These are phyloP conservation scores for Allomyces arbusculus DNA, from an alignment of 192 early-diverging fungal genomes.

Conservation along the genomic window DNA sequence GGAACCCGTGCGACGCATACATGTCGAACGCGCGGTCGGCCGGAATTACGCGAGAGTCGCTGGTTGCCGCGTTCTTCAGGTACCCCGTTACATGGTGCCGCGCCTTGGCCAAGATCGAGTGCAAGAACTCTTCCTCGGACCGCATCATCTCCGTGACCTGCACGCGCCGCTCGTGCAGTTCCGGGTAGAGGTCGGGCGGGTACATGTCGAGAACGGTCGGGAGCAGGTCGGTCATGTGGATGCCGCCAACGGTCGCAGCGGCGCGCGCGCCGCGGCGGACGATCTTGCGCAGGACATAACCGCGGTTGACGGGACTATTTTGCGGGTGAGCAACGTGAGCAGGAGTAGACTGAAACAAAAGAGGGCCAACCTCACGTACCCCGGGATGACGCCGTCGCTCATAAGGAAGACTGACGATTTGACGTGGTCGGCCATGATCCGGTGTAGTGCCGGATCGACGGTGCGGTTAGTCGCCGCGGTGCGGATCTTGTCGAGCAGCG, in stretches of 20 bases:
- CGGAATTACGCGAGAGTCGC: slow-evolving; percentile 20
- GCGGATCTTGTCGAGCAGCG: slow-evolving; percentile 17
- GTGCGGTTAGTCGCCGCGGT: background rate
- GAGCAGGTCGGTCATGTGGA: background rate
- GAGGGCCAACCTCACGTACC: slow-evolving; percentile 5
- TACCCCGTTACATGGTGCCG: slow-evolving; percentile 21
- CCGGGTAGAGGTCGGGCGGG: slow-evolving; percentile 23
- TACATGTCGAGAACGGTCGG: slow-evolving; percentile 17
- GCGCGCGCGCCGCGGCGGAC: slow-evolving; percentile 33
- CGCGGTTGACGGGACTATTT: slow-evolving; percentile 23
- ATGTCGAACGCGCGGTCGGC: slow-evolving; percentile 27
- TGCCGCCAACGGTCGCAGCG: slow-evolving; percentile 28
- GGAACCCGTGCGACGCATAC: slow-evolving; percentile 38
- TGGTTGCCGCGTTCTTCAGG: slow-evolving; percentile 23
- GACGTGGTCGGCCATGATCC: slow-evolving; percentile 33
- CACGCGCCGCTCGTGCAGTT: slow-evolving; percentile 15
- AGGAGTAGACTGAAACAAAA: background rate
- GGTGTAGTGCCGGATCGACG: background rate
- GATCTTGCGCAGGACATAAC: slow-evolving; percentile 36
- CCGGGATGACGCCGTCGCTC: slow-evolving; percentile 33
- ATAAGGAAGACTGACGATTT: slow-evolving; percentile 32
- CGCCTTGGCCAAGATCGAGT: slow-evolving; percentile 22
- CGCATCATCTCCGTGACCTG: slow-evolving; percentile 19
- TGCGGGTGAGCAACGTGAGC: background rate
- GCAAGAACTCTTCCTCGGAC: slow-evolving; percentile 17